Percentiles rank a stretch among this genome's conserved stretches.
Conservation (phyloP, 768 basidiomycete genomes). For the Tulasnella calospora region DNA sequence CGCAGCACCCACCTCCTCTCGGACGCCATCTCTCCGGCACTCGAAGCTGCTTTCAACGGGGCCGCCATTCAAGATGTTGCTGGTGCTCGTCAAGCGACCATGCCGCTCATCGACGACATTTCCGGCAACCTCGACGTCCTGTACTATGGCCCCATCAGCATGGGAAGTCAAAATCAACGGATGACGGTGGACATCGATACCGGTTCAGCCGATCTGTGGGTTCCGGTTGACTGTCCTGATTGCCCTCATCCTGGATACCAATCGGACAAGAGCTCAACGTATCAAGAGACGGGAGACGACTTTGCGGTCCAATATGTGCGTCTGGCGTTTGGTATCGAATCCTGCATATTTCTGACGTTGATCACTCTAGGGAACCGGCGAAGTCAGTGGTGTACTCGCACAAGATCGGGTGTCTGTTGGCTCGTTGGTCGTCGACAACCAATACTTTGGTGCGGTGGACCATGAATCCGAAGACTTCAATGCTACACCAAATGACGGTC, state of each 20-base stretch:
- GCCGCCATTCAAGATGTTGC: neutral
- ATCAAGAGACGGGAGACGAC: constrained; percentile 32
- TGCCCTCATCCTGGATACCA: constrained; percentile 27
- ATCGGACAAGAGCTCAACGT: constrained; percentile 43
- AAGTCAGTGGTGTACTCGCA: constrained; percentile 47
- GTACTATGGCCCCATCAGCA: constrained; percentile 46
- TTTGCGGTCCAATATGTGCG: constrained; percentile 48
- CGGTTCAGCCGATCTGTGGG: constrained; percentile 62
- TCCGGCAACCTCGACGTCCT: constrained; percentile 42
- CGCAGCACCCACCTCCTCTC: neutral
- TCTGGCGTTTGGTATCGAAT: constrained; percentile 6
- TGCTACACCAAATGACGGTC: constrained; percentile 41
- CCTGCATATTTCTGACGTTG: neutral
- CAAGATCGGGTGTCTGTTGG: constrained; percentile 51
- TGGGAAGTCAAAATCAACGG: constrained; percentile 54
- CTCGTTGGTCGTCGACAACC: constrained; percentile 43
- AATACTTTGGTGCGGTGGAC: constrained; percentile 54
- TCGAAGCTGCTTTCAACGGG: neutral
- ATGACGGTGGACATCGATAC: constrained; percentile 63
- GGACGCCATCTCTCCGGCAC: neutral
- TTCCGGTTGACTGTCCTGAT: constrained; percentile 1
- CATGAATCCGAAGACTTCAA: constrained; percentile 49
- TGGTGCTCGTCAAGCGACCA: neutral
- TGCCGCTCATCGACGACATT: constrained; percentile 42
- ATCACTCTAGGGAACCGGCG: constrained; percentile 47